phyloP scores from a whole-genome alignment of 441 rosid species.

The Raphanus hybrid region DNA sequence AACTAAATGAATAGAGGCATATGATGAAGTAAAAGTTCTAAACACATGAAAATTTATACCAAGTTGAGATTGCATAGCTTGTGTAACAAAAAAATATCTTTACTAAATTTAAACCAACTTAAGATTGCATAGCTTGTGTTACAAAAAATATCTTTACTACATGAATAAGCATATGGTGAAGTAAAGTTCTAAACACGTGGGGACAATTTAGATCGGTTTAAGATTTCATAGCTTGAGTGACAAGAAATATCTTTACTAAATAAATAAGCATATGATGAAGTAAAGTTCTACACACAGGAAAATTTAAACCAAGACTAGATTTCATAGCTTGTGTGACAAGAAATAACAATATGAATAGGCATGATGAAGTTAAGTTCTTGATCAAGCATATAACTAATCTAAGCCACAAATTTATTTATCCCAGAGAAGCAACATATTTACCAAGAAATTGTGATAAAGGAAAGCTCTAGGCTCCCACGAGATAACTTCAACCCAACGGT shows the following conservation, averaged over 20 bases:
- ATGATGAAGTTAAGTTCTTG: not conserved
- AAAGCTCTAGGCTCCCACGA: constrained; percentile 2
- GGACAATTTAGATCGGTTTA: too few relatives aligned
- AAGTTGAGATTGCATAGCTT: constrained; percentile 9
- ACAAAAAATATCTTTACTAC: constrained; percentile 7
- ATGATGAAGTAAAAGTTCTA: too few relatives aligned
- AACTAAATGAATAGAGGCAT: too few relatives aligned
- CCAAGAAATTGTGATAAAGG: constrained; percentile 1
- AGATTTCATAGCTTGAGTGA: constrained; percentile 11
- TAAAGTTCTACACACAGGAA: not conserved
- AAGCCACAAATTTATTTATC: not conserved
- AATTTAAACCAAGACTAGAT: not conserved
- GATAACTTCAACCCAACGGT: constrained; percentile 49
- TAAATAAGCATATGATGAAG: not conserved
- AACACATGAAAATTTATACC: not conserved
- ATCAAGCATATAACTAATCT: not conserved
- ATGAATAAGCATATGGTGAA: not conserved
- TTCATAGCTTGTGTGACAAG: constrained; percentile 20
- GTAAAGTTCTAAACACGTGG: not conserved
- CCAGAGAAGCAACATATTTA: not conserved
- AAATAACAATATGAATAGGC: constrained; percentile 2
- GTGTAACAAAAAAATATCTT: not conserved
- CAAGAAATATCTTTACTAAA: too few relatives aligned
- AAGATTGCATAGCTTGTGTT: constrained; percentile 1
- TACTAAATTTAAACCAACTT: not conserved